Evolutionary conservation across 441 rosid genomes (phyloP), one percentile per base, ranked within the genome.

Genomic region (Pelargonium hybrid): DNA sequence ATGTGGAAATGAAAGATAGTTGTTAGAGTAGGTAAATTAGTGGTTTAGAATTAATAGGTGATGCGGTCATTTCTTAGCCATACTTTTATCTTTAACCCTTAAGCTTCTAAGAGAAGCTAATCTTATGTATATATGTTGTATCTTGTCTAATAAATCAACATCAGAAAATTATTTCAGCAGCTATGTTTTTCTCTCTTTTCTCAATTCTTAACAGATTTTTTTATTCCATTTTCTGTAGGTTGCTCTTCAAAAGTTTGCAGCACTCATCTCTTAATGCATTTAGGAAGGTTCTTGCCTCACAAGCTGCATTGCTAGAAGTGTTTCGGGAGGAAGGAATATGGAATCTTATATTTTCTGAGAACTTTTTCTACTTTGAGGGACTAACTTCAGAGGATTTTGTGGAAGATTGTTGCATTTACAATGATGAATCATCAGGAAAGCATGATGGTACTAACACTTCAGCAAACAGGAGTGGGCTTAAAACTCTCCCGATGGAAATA

Each of bases 261-360:
- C 84, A 80, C 75, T 77, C 66, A 73, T 83, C 80, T 71, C 86
- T 90, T 65, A 80, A 79, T 69, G 82, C 83, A 48, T 90, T 88
- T 75, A 80, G 76, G 76, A 85, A 78, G 79, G 76, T 87, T 80
- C 85, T 90, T 80, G 86, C 77, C 76, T 85, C 84, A 41, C 82
- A 85, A 64, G 82, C 90, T 66, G 64, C 25, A 61, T 78, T 78
- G 26, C 82, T 90, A 66, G 90, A 87, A 77, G 74, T 83, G 68
- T 80, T 87, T 18, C 81, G 96, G 76, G 84, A 82, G 67, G 93
- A 88, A 77, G 86, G 96, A 25, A 66, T 90, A 57, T 90, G 96
- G 96, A 92, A 87, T 73, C 90, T 90, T 77, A 74, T 90, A 65
- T 90, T 90, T 82, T 90, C 96, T 25, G 96, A 90, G 76, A 83